A percentile compares a stretch with the other conserved stretches of the same genome.
Conservation (phyloP, 1,139 yeast genomes). For the Suhomyces taliae region DNA sequence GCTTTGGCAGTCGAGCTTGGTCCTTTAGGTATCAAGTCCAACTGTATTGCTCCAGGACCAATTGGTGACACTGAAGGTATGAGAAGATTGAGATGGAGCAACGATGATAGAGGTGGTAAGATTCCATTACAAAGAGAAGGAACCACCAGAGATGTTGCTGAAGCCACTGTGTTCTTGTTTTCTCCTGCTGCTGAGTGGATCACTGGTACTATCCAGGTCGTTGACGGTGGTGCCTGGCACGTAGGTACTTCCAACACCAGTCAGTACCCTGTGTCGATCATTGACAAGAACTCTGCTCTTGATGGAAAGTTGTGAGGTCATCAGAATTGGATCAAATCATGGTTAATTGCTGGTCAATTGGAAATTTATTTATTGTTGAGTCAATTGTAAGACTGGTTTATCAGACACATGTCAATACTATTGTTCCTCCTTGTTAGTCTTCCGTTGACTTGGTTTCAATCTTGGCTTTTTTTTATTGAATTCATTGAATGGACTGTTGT, state of each 20-base stretch:
- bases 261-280: slow-evolving; percentile 36
- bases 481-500: no score
- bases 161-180: slow-evolving; percentile 80
- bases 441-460: no score
- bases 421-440: no score
- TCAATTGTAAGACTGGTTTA: no score
- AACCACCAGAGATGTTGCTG: slow-evolving; percentile 76
- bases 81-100: slow-evolving; percentile 49
- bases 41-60: slow-evolving; percentile 87
- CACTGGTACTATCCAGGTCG: slow-evolving; percentile 78
- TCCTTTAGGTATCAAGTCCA: slow-evolving; percentile 77
- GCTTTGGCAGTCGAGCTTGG: slow-evolving; percentile 88
- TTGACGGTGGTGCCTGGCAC: slow-evolving; percentile 94
- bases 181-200: slow-evolving; percentile 79
- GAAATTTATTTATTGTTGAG: no score
- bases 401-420: no score
- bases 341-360: no score
- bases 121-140: slow-evolving; percentile 83
- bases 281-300: slow-evolving; percentile 10
- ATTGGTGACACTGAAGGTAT: slow-evolving; percentile 83
- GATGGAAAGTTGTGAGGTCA: slow-evolving; percentile 10
- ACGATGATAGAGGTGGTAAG: slow-evolving; percentile 31
- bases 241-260: slow-evolving; percentile 42
- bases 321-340: neutral
- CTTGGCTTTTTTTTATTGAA: no score